Evolutionary conservation across 2,329 filamentous ascomycete species (phyloP), one percentile per base, ranked within the genome.

Genomic region (Elsinoe necatrix): DNA sequence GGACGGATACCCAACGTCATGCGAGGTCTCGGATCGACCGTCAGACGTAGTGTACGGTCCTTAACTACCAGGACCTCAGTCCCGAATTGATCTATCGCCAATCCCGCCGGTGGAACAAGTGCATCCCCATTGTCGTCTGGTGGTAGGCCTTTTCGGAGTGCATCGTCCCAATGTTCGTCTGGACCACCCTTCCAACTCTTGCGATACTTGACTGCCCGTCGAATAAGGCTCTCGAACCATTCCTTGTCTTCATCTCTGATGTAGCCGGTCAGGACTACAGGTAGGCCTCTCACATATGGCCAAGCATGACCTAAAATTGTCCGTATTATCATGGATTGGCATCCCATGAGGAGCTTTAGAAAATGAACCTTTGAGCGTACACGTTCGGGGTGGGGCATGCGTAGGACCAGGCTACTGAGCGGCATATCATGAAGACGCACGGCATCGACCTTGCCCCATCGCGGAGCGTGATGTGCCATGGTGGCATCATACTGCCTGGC

Each of bases 201-300:
- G 6, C 52, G 35, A 34, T 39, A 11, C 25, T 55, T 42, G 7
- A 29, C 1, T 8, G 52, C 52, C n/a, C 23, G 14, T 9, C 14
- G 8, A 2, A 31, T 8, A 12, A 27, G 20, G 8, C 11, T 12
- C 12, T 55, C 52, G 23, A 27, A 45, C 14, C 14, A 20, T n/a
- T 55, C 7, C 37, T 55, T 55, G n/a, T 42, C 52, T 20, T 42
- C 52, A n/a, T 42, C 21, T 6, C 37, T 21, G 14, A 55, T 31
- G 8, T 29, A 42, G 16, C 52, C 52, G 20, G 35, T 55, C 9
- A 55, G n/a, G 14, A 25, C 31, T 9, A 55, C 29, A 18, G 52
- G 52, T 18, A 39, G 23, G 8, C 52, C 52, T 20, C 21, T 45
- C 31, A 55, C 14, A 14, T 39, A 45, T n/a, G 52, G 52, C 52